Conservation (phyloP, 2,329 filamentous ascomycete genomes). For the Didymella arachidicola region DNA sequence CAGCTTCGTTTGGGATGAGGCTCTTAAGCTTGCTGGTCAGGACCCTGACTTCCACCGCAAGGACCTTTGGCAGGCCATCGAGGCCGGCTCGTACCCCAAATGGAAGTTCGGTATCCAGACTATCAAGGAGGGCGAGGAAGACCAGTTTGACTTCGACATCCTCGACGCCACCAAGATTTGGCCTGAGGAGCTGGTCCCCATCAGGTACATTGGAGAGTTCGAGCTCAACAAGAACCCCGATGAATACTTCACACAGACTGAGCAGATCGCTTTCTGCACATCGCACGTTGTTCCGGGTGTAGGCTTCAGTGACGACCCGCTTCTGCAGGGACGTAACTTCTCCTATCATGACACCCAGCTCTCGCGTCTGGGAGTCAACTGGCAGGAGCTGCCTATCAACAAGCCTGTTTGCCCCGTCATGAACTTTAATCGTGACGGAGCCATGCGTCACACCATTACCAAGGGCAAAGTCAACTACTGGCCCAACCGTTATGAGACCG, state of each 20-base stretch:
- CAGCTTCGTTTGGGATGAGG: conserved; percentile 81
- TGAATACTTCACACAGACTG: conserved; percentile 82
- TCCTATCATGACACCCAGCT: conserved; percentile 73
- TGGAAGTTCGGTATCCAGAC: conserved; percentile 87
- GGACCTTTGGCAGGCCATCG: conserved; percentile 77
- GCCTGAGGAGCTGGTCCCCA: conserved; percentile 78
- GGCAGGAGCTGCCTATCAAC: conserved; percentile 80
- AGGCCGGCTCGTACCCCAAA: conserved; percentile 72
- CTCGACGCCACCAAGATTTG: conserved; percentile 86
- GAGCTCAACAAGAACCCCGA: conserved; percentile 82
- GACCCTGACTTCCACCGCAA: conserved; percentile 85
- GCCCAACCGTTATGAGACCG: conserved; percentile 73
- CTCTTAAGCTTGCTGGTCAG: conserved; percentile 67
- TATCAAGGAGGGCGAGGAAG: conserved; percentile 72
- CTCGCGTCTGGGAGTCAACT: conserved; percentile 75
- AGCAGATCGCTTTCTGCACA: conserved; percentile 85
- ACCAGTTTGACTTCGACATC: conserved; percentile 85
- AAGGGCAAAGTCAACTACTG: conserved; percentile 80
- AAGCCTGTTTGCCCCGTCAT: conserved; percentile 76
- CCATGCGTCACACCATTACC: conserved; percentile 74
- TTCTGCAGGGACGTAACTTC: conserved; percentile 76
- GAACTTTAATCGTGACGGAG: conserved; percentile 79
- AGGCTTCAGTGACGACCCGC: conserved; percentile 77
- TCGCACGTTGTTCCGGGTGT: conserved; percentile 80
- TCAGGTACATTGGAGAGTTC: conserved; percentile 79